Evolutionary conservation across 2,329 filamentous ascomycete genomes (phyloP).

Genomic region (Cyphellophora attinorum): DNA sequence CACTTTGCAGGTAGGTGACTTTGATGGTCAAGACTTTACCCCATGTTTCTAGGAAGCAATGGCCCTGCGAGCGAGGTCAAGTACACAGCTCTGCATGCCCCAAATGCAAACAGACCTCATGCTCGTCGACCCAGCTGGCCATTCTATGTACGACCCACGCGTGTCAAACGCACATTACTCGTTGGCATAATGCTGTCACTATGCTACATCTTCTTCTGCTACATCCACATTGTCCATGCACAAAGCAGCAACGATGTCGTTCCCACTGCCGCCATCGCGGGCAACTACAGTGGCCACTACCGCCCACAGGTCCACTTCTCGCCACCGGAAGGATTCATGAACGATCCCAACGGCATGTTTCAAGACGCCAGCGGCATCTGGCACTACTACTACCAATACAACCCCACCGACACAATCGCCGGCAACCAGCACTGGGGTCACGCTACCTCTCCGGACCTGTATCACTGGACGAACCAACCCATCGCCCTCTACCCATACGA

Average conservation of each 20-base stretch:
- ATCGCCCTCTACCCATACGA: constrained; percentile 48
- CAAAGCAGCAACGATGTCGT: constrained; percentile 25
- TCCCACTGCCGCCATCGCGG: constrained; percentile 20
- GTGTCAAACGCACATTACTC: background rate
- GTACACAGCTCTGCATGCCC: no score
- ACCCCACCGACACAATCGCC: constrained; percentile 38
- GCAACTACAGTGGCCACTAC: background rate
- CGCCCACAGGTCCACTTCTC: constrained; percentile 25
- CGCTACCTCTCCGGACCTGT: constrained; percentile 52
- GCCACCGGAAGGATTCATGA: constrained; percentile 28
- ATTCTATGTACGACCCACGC: background rate
- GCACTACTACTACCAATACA: constrained; percentile 59
- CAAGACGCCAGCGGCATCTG: constrained; percentile 47
- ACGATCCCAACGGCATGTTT: constrained; percentile 58
- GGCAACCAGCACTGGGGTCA: constrained; percentile 61
- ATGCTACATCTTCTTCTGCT: background rate
- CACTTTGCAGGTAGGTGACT: no score
- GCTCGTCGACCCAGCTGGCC: background rate
- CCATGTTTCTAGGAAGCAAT: no score
- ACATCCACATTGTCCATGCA: constrained; percentile 4
- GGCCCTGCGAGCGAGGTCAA: no score
- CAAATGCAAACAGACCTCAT: no score
- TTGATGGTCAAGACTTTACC: no score
- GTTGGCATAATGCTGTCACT: background rate
- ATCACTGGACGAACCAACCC: constrained; percentile 55